Percentiles rank a stretch among this genome's conserved stretches.
Evolutionary conservation across 2,329 filamentous ascomycete species (phyloP).

Genomic region (Chrysosporium queenslandicum): DNA sequence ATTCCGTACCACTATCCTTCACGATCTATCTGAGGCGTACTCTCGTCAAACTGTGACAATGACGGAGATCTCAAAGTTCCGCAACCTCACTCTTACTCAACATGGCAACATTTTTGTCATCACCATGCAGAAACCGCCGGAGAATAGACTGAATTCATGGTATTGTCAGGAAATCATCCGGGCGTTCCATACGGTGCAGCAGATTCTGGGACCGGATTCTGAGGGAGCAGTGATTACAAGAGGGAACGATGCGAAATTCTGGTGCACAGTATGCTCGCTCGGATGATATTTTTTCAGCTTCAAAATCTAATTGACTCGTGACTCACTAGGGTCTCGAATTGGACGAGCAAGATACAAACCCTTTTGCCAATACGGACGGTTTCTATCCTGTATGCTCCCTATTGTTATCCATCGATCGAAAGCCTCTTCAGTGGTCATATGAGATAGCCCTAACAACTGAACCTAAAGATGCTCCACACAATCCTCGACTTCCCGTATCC

Average conservation of each 20-base stretch:
- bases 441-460: conserved; percentile 24
- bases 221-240: conserved; percentile 46
- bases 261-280: conserved; percentile 37
- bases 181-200: conserved; percentile 41
- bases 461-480: conserved; percentile 39
- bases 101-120: conserved; percentile 44
- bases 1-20: neutral
- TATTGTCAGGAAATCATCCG: conserved; percentile 42
- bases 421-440: too few relatives aligned
- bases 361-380: conserved; percentile 47
- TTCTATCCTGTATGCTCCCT: conserved; percentile 46
- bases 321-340: conserved; percentile 34
- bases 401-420: too few relatives aligned
- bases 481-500: conserved; percentile 43
- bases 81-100: conserved; percentile 39
- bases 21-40: too few relatives aligned
- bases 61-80: conserved; percentile 26
- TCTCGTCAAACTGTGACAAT: conserved; percentile 15
- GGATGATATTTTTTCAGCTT: too few relatives aligned
- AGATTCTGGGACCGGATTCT: conserved; percentile 38
- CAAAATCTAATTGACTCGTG: too few relatives aligned
- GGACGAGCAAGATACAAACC: conserved; percentile 40
- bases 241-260: conserved; percentile 41
- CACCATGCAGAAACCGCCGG: conserved; percentile 46
- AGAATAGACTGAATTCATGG: conserved; percentile 44